phyloP scores from a whole-genome alignment of 2,329 filamentous ascomycete genomes.

The Dryadomyces quercivorus region DNA sequence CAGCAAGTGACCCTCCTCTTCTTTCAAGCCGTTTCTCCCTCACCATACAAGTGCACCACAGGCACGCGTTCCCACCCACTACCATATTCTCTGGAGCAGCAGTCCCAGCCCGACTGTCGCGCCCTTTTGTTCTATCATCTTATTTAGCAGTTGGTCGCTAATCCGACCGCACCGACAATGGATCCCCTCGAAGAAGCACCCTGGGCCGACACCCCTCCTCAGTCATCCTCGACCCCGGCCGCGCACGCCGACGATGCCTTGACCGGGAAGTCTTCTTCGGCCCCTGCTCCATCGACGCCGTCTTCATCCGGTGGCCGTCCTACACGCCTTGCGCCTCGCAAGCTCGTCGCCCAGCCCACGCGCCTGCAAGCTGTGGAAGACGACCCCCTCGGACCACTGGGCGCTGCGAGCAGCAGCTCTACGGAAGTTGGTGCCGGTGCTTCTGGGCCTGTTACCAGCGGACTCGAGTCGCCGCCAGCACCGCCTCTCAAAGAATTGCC shows the following conservation, averaged over 20 bases:
- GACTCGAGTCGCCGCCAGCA: conserved; percentile 42
- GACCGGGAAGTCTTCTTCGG: conserved; percentile 15
- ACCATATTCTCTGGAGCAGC: background rate
- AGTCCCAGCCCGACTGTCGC: background rate
- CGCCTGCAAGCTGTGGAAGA: conserved; percentile 68
- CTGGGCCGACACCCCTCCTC: conserved; percentile 34
- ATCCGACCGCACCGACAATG: conserved; percentile 20
- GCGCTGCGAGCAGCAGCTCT: conserved; percentile 33
- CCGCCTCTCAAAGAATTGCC: conserved; percentile 56
- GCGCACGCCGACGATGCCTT: conserved; percentile 14
- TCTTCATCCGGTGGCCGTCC: conserved; percentile 23
- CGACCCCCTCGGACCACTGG: conserved; percentile 64
- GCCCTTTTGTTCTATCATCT: background rate
- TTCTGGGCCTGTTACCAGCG: background rate
- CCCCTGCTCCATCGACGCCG: conserved; percentile 15
- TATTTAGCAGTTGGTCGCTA: background rate
- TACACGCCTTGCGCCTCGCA: conserved; percentile 38
- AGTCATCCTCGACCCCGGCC: conserved; percentile 8
- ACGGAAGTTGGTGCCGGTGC: conserved; percentile 8
- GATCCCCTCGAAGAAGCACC: conserved; percentile 39
- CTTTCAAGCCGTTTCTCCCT: background rate
- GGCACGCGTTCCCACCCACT: background rate
- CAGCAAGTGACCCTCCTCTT: background rate
- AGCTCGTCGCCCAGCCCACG: conserved; percentile 62
- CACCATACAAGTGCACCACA: background rate